Percentiles rank a stretch among this genome's conserved stretches.
phyloP scores from a whole-genome alignment of 1,284 basidiomycete species.

The Dichomitus squalens region DNA sequence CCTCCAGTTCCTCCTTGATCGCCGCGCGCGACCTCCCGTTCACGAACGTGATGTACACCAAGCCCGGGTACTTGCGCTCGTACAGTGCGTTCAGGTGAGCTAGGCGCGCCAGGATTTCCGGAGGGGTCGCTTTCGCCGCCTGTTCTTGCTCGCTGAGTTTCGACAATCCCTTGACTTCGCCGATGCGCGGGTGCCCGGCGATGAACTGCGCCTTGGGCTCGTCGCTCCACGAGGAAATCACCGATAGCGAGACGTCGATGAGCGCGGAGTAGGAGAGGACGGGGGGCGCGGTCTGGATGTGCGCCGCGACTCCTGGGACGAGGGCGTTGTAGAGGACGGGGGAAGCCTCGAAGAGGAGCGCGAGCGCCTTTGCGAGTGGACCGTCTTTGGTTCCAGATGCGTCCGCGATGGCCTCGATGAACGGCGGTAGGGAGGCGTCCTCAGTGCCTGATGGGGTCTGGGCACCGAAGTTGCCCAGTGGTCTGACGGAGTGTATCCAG shows the following conservation, averaged over 20 bases:
- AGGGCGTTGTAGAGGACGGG: conserved; percentile 57
- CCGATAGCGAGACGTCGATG: conserved; percentile 58
- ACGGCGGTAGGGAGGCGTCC: conserved; percentile 40
- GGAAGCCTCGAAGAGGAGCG: conserved; percentile 73
- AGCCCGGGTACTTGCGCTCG: conserved; percentile 69
- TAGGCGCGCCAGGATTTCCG: conserved; percentile 66
- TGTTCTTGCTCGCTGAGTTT: conserved; percentile 80
- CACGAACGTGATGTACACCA: conserved; percentile 91
- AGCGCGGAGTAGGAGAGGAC: conserved; percentile 54
- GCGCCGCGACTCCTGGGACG: conserved; percentile 53
- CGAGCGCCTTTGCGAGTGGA: conserved; percentile 47
- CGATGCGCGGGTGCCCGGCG: conserved; percentile 86
- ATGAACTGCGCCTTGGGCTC: conserved; percentile 71
- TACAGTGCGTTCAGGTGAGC: conserved; percentile 77
- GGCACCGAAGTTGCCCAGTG: conserved; percentile 16
- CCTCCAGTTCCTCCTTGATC: conserved; percentile 82
- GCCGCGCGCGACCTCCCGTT: conserved; percentile 75
- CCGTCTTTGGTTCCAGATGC: conserved; percentile 15
- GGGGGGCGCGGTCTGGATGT: conserved; percentile 31
- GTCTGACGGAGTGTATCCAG: conserved; percentile 23
- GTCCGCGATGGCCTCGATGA: conserved; percentile 36
- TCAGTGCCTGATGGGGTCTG: not conserved
- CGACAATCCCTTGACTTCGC: conserved; percentile 76
- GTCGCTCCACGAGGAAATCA: conserved; percentile 60
- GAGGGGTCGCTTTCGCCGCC: conserved; percentile 56